Evolutionary conservation across 257 asterid species (phyloP).

Genomic region (Scutellaria barbata): DNA sequence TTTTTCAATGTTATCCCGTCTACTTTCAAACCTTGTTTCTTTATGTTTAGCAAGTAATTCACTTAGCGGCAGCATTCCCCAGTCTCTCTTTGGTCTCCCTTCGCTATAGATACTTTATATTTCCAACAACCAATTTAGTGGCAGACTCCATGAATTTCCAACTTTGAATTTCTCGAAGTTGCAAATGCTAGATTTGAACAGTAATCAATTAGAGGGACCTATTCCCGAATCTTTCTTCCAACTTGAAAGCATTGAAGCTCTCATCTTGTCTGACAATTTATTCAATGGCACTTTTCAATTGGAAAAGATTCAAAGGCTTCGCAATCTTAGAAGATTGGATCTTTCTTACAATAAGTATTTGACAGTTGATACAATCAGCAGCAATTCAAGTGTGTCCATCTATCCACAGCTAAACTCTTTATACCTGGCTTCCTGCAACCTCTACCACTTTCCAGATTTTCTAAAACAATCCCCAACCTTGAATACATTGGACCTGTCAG

Average conservation of each 20-base stretch:
- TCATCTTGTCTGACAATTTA: conserved; percentile 37
- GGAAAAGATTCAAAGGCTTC: no score
- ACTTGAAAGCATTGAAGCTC: conserved; percentile 13
- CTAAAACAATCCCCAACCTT: not conserved
- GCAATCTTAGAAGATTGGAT: no score
- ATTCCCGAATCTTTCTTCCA: conserved; percentile 33
- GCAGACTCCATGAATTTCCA: conserved; percentile 26
- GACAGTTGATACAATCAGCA: no score
- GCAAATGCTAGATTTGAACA: conserved; percentile 32
- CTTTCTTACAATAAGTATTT: no score
- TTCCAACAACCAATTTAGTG: conserved; percentile 39
- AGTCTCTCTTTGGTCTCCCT: conserved; percentile 39
- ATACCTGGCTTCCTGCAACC: no score
- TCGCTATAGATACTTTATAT: conserved; percentile 33
- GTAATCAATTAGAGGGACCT: conserved; percentile 32
- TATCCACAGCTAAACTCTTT: no score
- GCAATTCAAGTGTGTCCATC: no score
- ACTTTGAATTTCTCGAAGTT: conserved; percentile 8
- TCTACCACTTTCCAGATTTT: not conserved
- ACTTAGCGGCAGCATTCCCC: conserved; percentile 40
- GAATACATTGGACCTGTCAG: not conserved
- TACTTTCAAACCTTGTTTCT: conserved; percentile 25
- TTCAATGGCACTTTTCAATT: no score
- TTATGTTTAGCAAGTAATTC: conserved; percentile 36
- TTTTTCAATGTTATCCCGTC: no score